Evolutionary conservation across 345 rosid genomes (phyloP).

Genomic region (Arabis alpina): DNA sequence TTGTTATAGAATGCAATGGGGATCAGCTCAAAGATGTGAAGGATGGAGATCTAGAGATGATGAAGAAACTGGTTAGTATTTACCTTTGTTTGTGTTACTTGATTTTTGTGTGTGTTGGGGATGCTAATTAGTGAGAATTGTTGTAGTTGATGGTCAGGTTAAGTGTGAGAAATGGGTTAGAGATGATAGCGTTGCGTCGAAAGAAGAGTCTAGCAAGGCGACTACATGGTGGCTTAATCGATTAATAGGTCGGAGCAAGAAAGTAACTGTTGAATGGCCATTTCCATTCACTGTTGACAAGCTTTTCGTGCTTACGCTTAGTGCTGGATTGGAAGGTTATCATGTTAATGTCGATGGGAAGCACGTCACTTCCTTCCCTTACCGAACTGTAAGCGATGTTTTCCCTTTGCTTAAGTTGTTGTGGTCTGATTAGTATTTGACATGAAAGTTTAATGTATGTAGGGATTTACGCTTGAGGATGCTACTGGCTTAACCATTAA

Average conservation of each 20-base stretch:
- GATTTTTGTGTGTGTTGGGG: neutral
- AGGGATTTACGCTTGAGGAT: slow-evolving; percentile 92
- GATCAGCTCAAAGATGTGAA: slow-evolving; percentile 71
- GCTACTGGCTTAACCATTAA: slow-evolving; percentile 80
- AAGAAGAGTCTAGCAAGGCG: slow-evolving; percentile 61
- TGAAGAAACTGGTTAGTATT: slow-evolving; percentile 65
- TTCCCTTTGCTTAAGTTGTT: neutral
- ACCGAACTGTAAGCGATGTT: slow-evolving; percentile 69
- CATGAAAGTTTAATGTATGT: slow-evolving; percentile 30
- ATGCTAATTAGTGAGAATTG: slow-evolving; percentile 10
- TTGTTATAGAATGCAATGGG: slow-evolving; percentile 93
- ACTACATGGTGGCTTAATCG: slow-evolving; percentile 81
- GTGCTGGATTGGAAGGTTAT: slow-evolving; percentile 88
- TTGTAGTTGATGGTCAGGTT: slow-evolving; percentile 75
- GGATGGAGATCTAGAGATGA: slow-evolving; percentile 78
- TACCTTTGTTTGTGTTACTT: neutral
- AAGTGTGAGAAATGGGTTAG: slow-evolving; percentile 93
- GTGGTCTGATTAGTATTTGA: slow-evolving; percentile 19
- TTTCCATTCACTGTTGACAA: slow-evolving; percentile 70
- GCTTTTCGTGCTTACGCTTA: slow-evolving; percentile 80
- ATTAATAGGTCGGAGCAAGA: slow-evolving; percentile 65
- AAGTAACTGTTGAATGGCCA: slow-evolving; percentile 73
- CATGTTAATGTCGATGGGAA: slow-evolving; percentile 86
- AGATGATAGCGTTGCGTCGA: slow-evolving; percentile 62
- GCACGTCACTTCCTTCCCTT: slow-evolving; percentile 83